A percentile compares a stretch with the other conserved stretches of the same genome.
Conservation (phyloP, 768 basidiomycete genomes). For the Mycena rebaudengoi region DNA sequence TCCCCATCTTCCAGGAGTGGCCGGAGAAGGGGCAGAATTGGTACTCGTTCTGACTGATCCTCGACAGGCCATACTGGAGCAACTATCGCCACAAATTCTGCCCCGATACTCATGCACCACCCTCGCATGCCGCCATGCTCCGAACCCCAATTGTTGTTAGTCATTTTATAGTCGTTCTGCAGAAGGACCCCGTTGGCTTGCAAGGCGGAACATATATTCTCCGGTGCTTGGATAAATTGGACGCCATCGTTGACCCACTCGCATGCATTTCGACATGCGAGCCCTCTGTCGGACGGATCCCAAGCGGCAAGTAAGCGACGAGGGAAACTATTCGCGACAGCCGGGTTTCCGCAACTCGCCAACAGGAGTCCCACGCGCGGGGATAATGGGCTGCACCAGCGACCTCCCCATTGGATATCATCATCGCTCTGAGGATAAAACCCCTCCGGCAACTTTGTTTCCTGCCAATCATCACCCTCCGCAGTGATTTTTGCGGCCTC, state of each 20-base stretch:
- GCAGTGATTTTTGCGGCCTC: too few species aligned
- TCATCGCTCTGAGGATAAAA: neutral
- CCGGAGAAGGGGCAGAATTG: conserved; percentile 15
- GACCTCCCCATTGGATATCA: neutral
- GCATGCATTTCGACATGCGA: neutral
- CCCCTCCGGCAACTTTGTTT: too few species aligned
- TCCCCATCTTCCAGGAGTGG: neutral
- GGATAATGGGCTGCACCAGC: neutral
- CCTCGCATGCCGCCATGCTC: conserved; percentile 29
- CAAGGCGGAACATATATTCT: neutral
- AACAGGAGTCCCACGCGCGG: neutral
- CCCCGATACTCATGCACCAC: conserved; percentile 17
- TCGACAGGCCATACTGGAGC: conserved; percentile 12
- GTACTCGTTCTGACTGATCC: conserved; percentile 11
- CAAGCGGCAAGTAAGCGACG: neutral
- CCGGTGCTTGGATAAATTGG: neutral
- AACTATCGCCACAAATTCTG: conserved; percentile 22
- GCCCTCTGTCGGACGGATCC: neutral
- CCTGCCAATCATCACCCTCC: too few species aligned
- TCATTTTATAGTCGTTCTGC: conserved; percentile 26
- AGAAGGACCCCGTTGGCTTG: neutral
- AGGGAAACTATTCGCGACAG: conserved; percentile 6
- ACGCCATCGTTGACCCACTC: neutral
- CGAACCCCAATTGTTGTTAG: conserved; percentile 28
- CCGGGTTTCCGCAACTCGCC: neutral